A percentile compares a stretch with the other conserved stretches of the same genome.
Conservation (phyloP, 2,329 filamentous ascomycete species). For the Arthrobotrys musiformis region DNA sequence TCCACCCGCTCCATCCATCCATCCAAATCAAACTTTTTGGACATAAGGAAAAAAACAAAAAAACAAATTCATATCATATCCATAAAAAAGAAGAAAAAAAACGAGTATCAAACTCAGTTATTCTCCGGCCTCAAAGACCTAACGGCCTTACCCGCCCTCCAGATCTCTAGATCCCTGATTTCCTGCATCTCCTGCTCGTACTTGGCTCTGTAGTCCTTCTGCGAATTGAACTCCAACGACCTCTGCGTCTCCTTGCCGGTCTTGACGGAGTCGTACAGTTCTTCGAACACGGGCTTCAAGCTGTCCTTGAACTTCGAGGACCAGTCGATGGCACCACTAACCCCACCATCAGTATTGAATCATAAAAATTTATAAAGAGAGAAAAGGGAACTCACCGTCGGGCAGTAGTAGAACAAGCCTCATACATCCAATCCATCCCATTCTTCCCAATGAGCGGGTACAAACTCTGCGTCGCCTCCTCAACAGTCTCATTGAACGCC, state of each 20-base stretch:
- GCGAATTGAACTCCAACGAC: conserved; percentile 96
- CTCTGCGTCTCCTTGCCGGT: conserved; percentile 94
- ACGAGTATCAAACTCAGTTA: conserved; percentile 61
- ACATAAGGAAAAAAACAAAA: conserved; percentile 58
- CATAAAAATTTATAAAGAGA: neutral
- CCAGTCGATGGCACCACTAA: conserved; percentile 96
- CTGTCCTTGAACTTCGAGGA: conserved; percentile 95
- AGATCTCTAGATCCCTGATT: conserved; percentile 98
- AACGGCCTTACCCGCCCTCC: conserved; percentile 97
- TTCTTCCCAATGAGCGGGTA: conserved; percentile 95
- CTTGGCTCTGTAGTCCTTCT: conserved; percentile 94
- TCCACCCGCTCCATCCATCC: neutral
- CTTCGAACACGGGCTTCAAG: conserved; percentile 98
- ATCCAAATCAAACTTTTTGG: conserved; percentile 7
- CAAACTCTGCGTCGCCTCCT: conserved; percentile 97
- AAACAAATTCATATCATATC: conserved; percentile 49
- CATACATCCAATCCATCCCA: conserved; percentile 99
- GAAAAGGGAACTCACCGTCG: conserved; percentile 67
- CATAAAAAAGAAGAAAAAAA: conserved; percentile 6
- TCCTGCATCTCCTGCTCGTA: conserved; percentile 99
- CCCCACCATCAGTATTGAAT: neutral
- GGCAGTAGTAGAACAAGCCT: conserved; percentile 98
- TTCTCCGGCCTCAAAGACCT: conserved; percentile 89
- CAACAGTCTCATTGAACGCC: conserved; percentile 99
- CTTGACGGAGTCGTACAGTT: conserved; percentile 91